phyloP scores from a whole-genome alignment of 1,284 basidiomycete genomes.

The Sporisorium iseilematis-ciliati region DNA sequence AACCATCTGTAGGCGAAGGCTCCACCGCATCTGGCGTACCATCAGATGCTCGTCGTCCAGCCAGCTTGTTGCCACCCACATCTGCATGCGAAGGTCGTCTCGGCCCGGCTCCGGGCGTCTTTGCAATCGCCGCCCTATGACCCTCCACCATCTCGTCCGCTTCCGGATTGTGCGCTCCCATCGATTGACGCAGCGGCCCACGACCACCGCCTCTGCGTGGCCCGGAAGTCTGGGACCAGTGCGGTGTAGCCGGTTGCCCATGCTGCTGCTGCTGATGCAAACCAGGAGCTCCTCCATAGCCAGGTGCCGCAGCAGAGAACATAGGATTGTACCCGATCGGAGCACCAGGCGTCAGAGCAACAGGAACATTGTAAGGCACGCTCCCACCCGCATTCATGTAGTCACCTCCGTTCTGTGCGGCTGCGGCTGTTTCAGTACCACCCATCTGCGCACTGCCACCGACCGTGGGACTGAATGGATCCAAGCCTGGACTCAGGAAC shows the following conservation, averaged over 20 bases:
- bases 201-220: constrained; percentile 15
- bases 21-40: constrained; percentile 31
- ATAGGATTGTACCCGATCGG: constrained; percentile 46
- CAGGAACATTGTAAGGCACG: constrained; percentile 31
- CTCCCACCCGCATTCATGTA: constrained; percentile 55
- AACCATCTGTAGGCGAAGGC: constrained; percentile 35
- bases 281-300: not conserved
- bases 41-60: constrained; percentile 29
- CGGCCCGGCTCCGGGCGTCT: constrained; percentile 46
- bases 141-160: constrained; percentile 29
- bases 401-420: constrained; percentile 9
- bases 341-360: constrained; percentile 12
- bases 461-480: constrained; percentile 60
- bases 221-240: constrained; percentile 58
- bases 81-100: constrained; percentile 34
- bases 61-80: not conserved
- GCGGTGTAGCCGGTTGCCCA: constrained; percentile 54
- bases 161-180: constrained; percentile 7
- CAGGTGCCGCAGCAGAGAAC: constrained; percentile 27
- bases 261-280: constrained; percentile 20
- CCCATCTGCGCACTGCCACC: constrained; percentile 55
- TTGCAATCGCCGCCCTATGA: constrained; percentile 21
- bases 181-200: constrained; percentile 8
- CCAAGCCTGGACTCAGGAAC: constrained; percentile 70
- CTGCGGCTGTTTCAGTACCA: not conserved